Evolutionary conservation across 805 yeast genomes (phyloP), one percentile per base, ranked within the genome.

Genomic region (Kodamaea sagamina): DNA sequence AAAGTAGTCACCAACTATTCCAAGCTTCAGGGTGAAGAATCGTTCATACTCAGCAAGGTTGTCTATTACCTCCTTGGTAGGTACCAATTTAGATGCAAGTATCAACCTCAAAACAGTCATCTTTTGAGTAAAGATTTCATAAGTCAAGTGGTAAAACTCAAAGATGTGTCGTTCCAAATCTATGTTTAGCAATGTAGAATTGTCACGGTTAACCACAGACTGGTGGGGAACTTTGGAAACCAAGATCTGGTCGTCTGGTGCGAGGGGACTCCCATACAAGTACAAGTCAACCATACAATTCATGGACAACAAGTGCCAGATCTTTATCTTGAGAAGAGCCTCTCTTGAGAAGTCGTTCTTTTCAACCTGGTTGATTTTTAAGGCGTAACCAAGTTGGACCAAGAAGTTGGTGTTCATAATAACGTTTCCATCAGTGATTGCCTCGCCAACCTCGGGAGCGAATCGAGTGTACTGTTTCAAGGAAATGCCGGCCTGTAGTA

Each of bases 381-480:
- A 27, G 6, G 31, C 13, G 15, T 12, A 16, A 3, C 31, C 31
- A 27, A 27, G 31, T 27, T 27, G n/a, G 13, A 27, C 31, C 15
- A 27, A 27, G 31, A 12, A 27, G 5, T 27, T 16, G 6, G 31
- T 27, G 31, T 7, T 16, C 31, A 27, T 12, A 13, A 27, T 27
- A 2, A 27, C 31, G 13, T 16, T 27, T 7, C 31, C 31, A 4
- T 16, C 31, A 9, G 31, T 12, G 6, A 27, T 13, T 6, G 31
- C 31, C 31, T 27, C 31, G n/a, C 31, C 31, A 27, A 27, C 31
- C 13, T 27, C 31, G 6, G 31, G 31, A 7, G 31, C 31, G 6
- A 27, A 27, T 27, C 31, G n/a, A 12, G 31, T 27, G 31, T 27
- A 27, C 31, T 27, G 31, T 8, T 27, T 27, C 31, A 27, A 27